Conservation (phyloP, 208 protist genomes). For the Crithidia expoeki region DNA sequence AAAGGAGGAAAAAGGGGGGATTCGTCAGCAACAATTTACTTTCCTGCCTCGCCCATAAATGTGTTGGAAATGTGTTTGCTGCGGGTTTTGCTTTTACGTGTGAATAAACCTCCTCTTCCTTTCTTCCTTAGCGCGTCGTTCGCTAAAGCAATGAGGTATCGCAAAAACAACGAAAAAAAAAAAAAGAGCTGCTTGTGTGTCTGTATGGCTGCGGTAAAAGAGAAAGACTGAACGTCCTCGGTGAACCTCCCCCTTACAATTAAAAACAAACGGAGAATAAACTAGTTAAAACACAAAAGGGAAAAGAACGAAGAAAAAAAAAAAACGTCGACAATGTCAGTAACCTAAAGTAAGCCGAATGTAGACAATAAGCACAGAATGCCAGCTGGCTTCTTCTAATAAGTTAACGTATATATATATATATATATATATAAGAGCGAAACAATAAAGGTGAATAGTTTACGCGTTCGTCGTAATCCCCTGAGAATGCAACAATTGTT, state of each 20-base stretch:
- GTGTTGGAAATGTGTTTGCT: too few species aligned
- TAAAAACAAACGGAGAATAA: background rate
- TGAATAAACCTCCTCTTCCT: background rate
- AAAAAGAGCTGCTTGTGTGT: background rate
- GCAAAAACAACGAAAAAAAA: background rate
- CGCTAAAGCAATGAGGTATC: too few species aligned
- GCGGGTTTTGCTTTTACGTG: background rate
- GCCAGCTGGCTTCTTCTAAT: too few species aligned
- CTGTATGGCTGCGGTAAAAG: background rate
- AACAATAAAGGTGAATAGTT: too few species aligned
- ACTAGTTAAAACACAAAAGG: background rate
- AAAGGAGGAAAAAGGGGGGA: background rate
- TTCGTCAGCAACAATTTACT: too few species aligned
- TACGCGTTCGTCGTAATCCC: too few species aligned
- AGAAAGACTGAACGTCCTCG: background rate
- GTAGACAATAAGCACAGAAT: too few species aligned
- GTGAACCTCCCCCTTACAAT: slow-evolving; percentile 8
- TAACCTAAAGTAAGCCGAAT: too few species aligned
- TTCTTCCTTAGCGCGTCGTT: background rate
- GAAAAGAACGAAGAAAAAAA: slow-evolving; percentile 12
- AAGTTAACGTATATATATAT: too few species aligned
- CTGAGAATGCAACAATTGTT: background rate
- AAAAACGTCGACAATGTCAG: slow-evolving; percentile 6
- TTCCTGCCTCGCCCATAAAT: too few species aligned
- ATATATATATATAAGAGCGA: too few species aligned